phyloP scores from a whole-genome alignment of 352 stramenopile genomes.

The Pythium dissimile region DNA sequence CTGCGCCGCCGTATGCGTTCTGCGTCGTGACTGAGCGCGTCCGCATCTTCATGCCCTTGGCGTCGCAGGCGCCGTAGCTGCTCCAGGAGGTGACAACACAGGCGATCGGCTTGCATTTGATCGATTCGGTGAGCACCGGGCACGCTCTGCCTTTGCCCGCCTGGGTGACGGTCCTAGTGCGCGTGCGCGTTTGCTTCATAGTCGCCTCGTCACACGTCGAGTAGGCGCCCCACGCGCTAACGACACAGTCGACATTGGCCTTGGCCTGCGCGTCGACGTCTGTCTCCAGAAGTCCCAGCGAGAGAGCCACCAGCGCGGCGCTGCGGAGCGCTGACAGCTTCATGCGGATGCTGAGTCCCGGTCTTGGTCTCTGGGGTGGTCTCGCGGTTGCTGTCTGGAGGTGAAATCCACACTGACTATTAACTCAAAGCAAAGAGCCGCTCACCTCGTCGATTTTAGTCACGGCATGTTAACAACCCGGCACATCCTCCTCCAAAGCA shows the following conservation, averaged over 20 bases:
- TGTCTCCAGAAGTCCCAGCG: not conserved
- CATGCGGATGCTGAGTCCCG: no score
- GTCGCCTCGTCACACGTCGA: slow-evolving; percentile 30
- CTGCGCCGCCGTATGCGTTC: slow-evolving; percentile 30
- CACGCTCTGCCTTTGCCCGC: slow-evolving; percentile 36
- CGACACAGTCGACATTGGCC: slow-evolving; percentile 47
- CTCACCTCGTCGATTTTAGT: no score
- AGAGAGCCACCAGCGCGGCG: not conserved
- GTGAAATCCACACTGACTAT: no score
- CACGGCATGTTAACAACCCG: no score
- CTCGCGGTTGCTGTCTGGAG: no score
- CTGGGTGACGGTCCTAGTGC: slow-evolving; percentile 24
- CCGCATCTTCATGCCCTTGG: slow-evolving; percentile 33
- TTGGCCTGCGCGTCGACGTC: slow-evolving; percentile 14
- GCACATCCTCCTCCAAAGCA: no score
- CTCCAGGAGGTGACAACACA: slow-evolving; percentile 56
- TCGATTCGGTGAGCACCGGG: slow-evolving; percentile 39
- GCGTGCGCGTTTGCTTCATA: slow-evolving; percentile 39
- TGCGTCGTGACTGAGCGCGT: slow-evolving; percentile 34
- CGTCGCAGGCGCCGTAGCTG: slow-evolving; percentile 28
- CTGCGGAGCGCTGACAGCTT: not conserved
- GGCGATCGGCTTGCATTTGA: slow-evolving; percentile 47
- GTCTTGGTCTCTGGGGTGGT: no score
- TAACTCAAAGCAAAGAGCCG: no score
- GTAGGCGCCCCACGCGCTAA: slow-evolving; percentile 48